phyloP scores from a whole-genome alignment of 2,329 filamentous ascomycete species.

The Cordyceps militaris region DNA sequence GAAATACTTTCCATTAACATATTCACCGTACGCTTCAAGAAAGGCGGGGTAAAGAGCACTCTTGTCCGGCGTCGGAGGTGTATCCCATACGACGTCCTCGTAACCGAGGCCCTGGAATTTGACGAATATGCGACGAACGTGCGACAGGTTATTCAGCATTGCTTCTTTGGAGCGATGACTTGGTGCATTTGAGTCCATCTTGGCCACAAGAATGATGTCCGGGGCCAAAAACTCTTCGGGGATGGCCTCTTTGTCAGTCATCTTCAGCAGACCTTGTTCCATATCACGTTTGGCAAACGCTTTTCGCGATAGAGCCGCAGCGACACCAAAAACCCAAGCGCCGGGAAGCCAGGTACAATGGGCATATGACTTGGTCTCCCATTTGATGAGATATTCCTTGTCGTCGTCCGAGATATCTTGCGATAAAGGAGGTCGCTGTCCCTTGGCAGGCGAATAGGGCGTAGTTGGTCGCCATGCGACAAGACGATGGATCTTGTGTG shows the following conservation, averaged over 20 bases:
- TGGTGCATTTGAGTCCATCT: constrained; percentile 42
- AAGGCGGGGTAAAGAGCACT: constrained; percentile 71
- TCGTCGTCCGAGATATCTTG: constrained; percentile 48
- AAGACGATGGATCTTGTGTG: constrained; percentile 64
- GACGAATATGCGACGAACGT: constrained; percentile 68
- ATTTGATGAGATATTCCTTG: constrained; percentile 92
- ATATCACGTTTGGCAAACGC: constrained; percentile 68
- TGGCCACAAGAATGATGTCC: constrained; percentile 83
- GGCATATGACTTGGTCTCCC: constrained; percentile 73
- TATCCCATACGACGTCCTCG: constrained; percentile 86
- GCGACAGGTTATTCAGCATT: constrained; percentile 63
- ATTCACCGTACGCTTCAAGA: constrained; percentile 76
- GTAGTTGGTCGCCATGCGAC: constrained; percentile 76
- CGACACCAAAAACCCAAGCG: constrained; percentile 76
- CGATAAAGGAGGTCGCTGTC: constrained; percentile 27
- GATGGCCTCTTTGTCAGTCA: constrained; percentile 70
- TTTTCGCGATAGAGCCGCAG: constrained; percentile 55
- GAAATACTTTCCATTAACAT: constrained; percentile 72
- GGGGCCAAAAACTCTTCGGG: constrained; percentile 78
- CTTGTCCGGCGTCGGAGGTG: constrained; percentile 61
- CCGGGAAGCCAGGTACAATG: constrained; percentile 83
- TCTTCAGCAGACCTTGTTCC: constrained; percentile 51
- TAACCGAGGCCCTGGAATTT: constrained; percentile 93
- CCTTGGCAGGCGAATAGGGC: neutral
- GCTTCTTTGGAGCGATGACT: constrained; percentile 54